Evolutionary conservation across 1,284 basidiomycete genomes (phyloP).

Genomic region (Ganoderma lingzhi): DNA sequence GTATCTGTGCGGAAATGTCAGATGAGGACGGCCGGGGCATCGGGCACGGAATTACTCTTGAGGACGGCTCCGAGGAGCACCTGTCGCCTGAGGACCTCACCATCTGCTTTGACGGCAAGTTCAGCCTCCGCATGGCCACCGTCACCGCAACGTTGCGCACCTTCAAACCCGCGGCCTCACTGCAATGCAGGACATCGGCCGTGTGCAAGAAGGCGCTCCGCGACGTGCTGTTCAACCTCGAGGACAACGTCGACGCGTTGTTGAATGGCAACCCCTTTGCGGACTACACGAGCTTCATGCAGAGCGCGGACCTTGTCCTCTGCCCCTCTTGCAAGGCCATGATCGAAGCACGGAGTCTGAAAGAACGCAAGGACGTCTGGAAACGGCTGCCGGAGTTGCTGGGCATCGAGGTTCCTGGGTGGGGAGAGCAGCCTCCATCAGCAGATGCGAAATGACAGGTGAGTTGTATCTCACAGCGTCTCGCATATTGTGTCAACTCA

Average conservation of each 20-base stretch:
- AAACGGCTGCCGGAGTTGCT: conserved; percentile 11
- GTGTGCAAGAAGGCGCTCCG: background rate
- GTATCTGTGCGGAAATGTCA: background rate
- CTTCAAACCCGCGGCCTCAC: background rate
- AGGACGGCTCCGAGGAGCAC: background rate
- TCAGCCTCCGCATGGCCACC: background rate
- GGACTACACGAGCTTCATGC: rapidly evolving
- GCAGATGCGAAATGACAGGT: background rate
- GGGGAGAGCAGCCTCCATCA: conserved; percentile 13
- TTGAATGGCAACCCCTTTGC: background rate
- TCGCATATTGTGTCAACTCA: no score
- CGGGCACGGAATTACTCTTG: background rate
- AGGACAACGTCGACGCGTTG: background rate
- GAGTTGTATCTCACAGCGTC: background rate
- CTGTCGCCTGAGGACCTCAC: background rate
- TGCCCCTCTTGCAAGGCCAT: background rate
- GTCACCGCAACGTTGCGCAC: background rate
- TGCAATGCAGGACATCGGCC: background rate
- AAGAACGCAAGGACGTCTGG: conserved; percentile 9
- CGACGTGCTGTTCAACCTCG: background rate
- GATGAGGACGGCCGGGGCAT: background rate
- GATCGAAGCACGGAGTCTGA: background rate
- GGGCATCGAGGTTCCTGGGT: conserved; percentile 9
- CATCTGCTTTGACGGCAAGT: background rate
- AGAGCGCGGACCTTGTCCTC: background rate